Conservation (phyloP, 164 flowering plant genomes). For the Santalum album region DNA sequence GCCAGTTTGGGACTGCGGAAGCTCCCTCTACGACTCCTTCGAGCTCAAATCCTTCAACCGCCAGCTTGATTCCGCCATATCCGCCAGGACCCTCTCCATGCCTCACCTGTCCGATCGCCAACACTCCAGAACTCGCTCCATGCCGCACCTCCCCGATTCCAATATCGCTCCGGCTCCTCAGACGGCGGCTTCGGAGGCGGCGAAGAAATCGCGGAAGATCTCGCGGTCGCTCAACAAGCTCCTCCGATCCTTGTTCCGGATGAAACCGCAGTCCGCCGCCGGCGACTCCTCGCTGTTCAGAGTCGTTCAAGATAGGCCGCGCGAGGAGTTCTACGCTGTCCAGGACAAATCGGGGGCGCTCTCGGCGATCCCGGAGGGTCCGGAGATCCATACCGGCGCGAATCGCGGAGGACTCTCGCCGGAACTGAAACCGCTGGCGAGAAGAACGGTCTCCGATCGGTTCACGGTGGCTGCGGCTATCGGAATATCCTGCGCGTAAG, state of each 20-base stretch:
- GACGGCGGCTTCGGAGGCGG: no score
- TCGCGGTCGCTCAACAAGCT: conserved; percentile 52
- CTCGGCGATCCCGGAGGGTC: conserved; percentile 42
- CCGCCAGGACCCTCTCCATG: conserved; percentile 64
- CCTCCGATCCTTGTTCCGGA: conserved; percentile 38
- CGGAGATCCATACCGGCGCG: conserved; percentile 19
- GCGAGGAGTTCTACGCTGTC: conserved; percentile 16
- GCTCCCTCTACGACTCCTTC: conserved; percentile 85
- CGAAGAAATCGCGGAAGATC: conserved; percentile 31
- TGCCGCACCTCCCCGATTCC: conserved; percentile 49
- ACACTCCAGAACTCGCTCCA: conserved; percentile 36
- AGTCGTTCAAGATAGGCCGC: background rate
- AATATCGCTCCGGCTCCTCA: background rate
- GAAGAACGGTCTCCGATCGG: conserved; percentile 39
- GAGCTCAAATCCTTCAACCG: conserved; percentile 78
- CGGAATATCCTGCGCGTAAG: conserved; percentile 39
- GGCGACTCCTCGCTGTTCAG: background rate
- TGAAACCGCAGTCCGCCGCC: conserved; percentile 10
- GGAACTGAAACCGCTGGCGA: conserved; percentile 26
- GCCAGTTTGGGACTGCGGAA: conserved; percentile 75
- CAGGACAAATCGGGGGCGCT: conserved; percentile 31
- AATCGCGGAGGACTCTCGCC: conserved; percentile 26
- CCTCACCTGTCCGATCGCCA: conserved; percentile 39
- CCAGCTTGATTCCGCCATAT: conserved; percentile 73
- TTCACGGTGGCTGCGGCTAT: conserved; percentile 24